These are phyloP conservation scores for Taphrina deformans DNA, from an alignment of 1,139 yeast species.

Conservation along the genomic window DNA sequence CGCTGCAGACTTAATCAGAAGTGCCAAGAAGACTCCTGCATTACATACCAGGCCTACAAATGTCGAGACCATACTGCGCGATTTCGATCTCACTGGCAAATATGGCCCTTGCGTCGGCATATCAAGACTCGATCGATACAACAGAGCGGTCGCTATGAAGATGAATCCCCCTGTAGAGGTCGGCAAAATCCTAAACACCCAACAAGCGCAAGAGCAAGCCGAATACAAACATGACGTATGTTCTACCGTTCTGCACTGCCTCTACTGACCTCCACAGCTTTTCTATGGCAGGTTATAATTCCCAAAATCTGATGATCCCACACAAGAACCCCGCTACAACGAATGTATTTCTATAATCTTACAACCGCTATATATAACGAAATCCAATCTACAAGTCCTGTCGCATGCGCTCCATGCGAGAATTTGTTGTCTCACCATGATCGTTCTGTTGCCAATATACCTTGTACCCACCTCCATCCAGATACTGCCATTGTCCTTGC, in stretches of 20 bases:
- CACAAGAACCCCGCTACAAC: neutral
- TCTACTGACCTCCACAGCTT: neutral
- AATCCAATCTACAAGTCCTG: neutral
- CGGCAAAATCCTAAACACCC: constrained; percentile 41
- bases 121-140: constrained; percentile 61
- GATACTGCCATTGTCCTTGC: constrained; percentile 6
- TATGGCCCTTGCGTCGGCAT: constrained; percentile 49
- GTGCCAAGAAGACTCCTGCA: constrained; percentile 14
- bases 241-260: too few species aligned
- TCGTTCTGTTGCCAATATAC: constrained; percentile 1
- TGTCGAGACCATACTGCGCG: constrained; percentile 45
- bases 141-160: constrained; percentile 85
- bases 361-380: neutral
- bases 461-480: constrained; percentile 9
- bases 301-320: neutral
- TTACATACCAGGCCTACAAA: constrained; percentile 37
- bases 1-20: constrained; percentile 2
- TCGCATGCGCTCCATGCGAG: constrained; percentile 1
- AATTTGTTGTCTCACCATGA: neutral
- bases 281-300: constrained; percentile 9
- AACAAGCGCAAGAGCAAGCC: constrained; percentile 36
- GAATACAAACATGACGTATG: constrained; percentile 10
- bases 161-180: constrained; percentile 47
- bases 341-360: neutral
- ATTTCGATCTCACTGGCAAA: constrained; percentile 45